phyloP scores from a whole-genome alignment of 2,329 filamentous ascomycete species.

The Pyricularia grisea region DNA sequence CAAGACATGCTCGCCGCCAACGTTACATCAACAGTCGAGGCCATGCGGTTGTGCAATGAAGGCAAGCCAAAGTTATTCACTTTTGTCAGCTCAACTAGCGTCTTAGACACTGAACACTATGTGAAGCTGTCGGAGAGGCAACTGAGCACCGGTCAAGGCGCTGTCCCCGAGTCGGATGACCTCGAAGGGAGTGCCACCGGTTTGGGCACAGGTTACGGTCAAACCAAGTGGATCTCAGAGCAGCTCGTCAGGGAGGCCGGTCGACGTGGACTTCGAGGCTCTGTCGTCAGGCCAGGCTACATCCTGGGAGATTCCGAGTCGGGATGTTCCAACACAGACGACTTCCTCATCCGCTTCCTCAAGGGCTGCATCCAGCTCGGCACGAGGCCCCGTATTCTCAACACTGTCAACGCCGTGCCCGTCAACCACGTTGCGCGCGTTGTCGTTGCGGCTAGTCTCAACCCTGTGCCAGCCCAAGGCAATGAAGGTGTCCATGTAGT shows the following conservation, averaged over 20 bases:
- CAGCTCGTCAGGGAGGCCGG: constrained; percentile 71
- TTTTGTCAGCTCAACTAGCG: constrained; percentile 76
- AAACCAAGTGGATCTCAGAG: constrained; percentile 76
- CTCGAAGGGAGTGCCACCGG: constrained; percentile 66
- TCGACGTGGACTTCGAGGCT: constrained; percentile 62
- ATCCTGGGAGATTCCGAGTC: constrained; percentile 63
- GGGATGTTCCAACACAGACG: constrained; percentile 72
- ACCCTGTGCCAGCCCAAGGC: constrained; percentile 34
- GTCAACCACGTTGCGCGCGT: constrained; percentile 77
- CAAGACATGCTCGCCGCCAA: constrained; percentile 63
- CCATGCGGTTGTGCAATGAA: constrained; percentile 63
- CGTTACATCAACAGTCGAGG: constrained; percentile 71
- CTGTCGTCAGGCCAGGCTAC: constrained; percentile 77
- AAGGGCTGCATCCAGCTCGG: constrained; percentile 81
- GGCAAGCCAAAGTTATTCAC: constrained; percentile 72
- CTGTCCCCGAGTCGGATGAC: constrained; percentile 68
- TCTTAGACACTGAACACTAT: constrained; percentile 76
- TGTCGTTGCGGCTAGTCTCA: constrained; percentile 64
- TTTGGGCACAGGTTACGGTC: constrained; percentile 81
- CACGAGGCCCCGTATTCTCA: constrained; percentile 65
- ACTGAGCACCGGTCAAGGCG: constrained; percentile 48
- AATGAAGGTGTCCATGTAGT: constrained; percentile 43
- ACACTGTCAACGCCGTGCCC: constrained; percentile 84
- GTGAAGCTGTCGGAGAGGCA: constrained; percentile 60
- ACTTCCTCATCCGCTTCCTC: constrained; percentile 78